phyloP scores from a whole-genome alignment of 768 basidiomycete species.

The Suillus luteus region DNA sequence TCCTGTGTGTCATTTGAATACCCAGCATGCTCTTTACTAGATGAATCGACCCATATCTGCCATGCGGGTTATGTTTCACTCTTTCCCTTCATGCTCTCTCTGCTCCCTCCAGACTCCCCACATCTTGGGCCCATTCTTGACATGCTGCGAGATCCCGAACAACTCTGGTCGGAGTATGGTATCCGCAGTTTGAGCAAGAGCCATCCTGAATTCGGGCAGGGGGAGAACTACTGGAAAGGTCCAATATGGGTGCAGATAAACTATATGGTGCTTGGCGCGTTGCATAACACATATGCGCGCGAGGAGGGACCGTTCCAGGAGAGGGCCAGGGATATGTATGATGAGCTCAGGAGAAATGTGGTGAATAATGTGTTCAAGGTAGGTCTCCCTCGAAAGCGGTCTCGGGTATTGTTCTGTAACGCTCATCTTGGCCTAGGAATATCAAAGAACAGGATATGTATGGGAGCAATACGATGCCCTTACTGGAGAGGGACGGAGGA shows the following conservation, averaged over 20 bases:
- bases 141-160: constrained; percentile 73
- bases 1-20: constrained; percentile 8
- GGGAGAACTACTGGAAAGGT: constrained; percentile 97
- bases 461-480: constrained; percentile 96
- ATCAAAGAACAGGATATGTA: constrained; percentile 88
- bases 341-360: constrained; percentile 76
- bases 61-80: constrained; percentile 92
- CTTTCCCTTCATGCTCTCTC: constrained; percentile 87
- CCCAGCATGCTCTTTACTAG: constrained; percentile 30
- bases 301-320: constrained; percentile 80
- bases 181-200: constrained; percentile 85
- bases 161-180: constrained; percentile 92
- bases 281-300: constrained; percentile 79
- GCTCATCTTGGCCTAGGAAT: constrained; percentile 58
- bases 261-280: constrained; percentile 78
- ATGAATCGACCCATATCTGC: constrained; percentile 91
- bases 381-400: constrained; percentile 12
- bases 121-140: constrained; percentile 83
- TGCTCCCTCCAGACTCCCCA: constrained; percentile 75
- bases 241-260: constrained; percentile 99
- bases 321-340: constrained; percentile 77
- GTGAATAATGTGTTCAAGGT: constrained; percentile 82
- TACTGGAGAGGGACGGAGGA: constrained; percentile 83
- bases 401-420: background rate
- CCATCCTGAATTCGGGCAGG: constrained; percentile 87